Conservation (phyloP, 257 asterid genomes). For the Solanum lignicaule region DNA sequence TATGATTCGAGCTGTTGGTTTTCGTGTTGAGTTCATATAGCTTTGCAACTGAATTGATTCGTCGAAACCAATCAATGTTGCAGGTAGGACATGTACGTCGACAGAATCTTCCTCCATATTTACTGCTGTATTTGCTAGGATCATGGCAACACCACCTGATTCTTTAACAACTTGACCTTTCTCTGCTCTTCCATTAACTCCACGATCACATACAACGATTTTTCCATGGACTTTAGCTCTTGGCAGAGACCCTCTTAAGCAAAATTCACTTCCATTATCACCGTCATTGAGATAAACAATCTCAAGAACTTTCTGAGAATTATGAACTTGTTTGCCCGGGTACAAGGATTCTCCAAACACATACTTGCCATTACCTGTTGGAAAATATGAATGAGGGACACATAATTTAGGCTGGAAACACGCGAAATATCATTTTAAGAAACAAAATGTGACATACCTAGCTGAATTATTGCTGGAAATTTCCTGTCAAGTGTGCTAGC, state of each 20-base stretch:
- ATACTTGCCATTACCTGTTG: slow-evolving; percentile 1
- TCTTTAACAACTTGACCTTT: slow-evolving; percentile 9
- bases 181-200: slow-evolving; percentile 8
- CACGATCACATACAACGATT: slow-evolving; percentile 4
- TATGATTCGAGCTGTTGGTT: slow-evolving; percentile 5
- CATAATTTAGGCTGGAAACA: background rate
- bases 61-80: slow-evolving; percentile 7
- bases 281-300: background rate
- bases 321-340: background rate
- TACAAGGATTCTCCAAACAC: slow-evolving; percentile 6
- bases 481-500: slow-evolving; percentile 4
- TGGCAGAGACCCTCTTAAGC: slow-evolving; percentile 3
- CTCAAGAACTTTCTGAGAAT: background rate
- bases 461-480: slow-evolving; percentile 6
- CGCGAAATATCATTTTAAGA: background rate
- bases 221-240: background rate
- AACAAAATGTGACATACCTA: background rate
- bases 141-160: slow-evolving; percentile 9
- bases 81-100: slow-evolving; percentile 2
- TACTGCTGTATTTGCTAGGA: slow-evolving; percentile 5
- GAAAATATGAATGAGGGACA: background rate
- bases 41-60: slow-evolving; percentile 4
- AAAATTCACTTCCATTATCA: background rate
- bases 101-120: slow-evolving; percentile 5
- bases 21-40: slow-evolving; percentile 3